phyloP scores from a whole-genome alignment of 148 eudicot genomes.

The Linanthus parryae region DNA sequence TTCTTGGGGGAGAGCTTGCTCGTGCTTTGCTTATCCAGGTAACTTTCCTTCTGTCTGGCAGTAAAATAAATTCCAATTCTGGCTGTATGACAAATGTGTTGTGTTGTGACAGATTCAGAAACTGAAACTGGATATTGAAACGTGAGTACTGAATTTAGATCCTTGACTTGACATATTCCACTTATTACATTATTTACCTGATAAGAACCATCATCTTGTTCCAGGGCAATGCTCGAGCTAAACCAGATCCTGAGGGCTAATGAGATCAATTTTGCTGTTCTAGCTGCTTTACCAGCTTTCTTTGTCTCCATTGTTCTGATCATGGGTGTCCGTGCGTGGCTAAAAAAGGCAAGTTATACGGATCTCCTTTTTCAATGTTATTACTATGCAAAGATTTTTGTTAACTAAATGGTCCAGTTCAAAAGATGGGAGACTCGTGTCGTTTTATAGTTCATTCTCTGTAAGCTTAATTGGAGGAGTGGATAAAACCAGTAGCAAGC shows the following conservation, averaged over 20 bases:
- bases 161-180: conserved; percentile 2
- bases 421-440: too few species aligned
- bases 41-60: conserved; percentile 7
- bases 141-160: conserved; percentile 47
- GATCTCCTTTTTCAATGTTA: background rate
- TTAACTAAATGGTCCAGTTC: too few species aligned
- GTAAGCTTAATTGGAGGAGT: too few species aligned
- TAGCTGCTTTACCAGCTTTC: conserved; percentile 97
- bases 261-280: conserved; percentile 94
- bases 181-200: conserved; percentile 5
- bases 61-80: conserved; percentile 12
- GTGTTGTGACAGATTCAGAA: conserved; percentile 73
- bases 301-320: conserved; percentile 47
- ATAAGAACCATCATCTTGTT: conserved; percentile 12
- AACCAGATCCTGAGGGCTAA: conserved; percentile 98
- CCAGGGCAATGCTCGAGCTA: conserved; percentile 97
- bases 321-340: conserved; percentile 79
- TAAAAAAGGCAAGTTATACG: conserved; percentile 58
- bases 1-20: conserved; percentile 85
- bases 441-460: too few species aligned
- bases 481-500: too few species aligned
- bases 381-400: too few species aligned
- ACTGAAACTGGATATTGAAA: conserved; percentile 93
- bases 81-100: conserved; percentile 15
- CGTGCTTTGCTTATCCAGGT: conserved; percentile 98